These are phyloP conservation scores for Colletotrichum euphorbiae DNA, from an alignment of 2,329 filamentous ascomycete species.

Conservation along the genomic window DNA sequence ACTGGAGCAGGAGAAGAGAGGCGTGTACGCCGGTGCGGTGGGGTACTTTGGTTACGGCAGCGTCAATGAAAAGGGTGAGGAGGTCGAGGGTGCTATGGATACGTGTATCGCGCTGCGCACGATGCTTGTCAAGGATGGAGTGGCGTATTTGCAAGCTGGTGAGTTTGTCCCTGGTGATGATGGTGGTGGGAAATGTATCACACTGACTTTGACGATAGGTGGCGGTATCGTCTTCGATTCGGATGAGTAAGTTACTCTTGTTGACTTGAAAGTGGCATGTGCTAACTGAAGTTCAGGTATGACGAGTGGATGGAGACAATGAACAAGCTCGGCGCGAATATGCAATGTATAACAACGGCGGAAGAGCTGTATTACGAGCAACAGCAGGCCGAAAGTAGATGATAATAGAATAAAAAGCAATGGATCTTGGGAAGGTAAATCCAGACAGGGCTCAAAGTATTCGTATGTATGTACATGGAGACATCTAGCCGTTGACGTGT, in stretches of 20 bases:
- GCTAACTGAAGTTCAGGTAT: conserved; percentile 55
- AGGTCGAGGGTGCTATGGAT: conserved; percentile 89
- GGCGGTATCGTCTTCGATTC: conserved; percentile 96
- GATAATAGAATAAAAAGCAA: neutral
- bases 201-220: conserved; percentile 53
- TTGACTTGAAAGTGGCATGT: too few relatives aligned
- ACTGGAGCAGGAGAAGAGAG: conserved; percentile 91
- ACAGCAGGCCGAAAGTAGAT: conserved; percentile 42
- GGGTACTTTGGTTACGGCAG: conserved; percentile 94
- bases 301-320: conserved; percentile 95
- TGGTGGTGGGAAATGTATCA: neutral
- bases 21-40: conserved; percentile 94
- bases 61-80: conserved; percentile 71
- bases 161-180: conserved; percentile 43
- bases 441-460: too few relatives aligned
- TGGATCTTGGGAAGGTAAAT: too few relatives aligned
- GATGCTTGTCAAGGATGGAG: conserved; percentile 92
- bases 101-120: conserved; percentile 85
- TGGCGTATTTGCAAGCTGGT: conserved; percentile 90
- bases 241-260: conserved; percentile 63
- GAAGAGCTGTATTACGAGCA: conserved; percentile 71
- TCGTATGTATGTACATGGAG: too few relatives aligned
- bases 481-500: too few relatives aligned
- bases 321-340: conserved; percentile 94
- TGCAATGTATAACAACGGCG: conserved; percentile 86